Evolutionary conservation across 129 eudicot species (phyloP).

Genomic region (Artemisia annua): DNA sequence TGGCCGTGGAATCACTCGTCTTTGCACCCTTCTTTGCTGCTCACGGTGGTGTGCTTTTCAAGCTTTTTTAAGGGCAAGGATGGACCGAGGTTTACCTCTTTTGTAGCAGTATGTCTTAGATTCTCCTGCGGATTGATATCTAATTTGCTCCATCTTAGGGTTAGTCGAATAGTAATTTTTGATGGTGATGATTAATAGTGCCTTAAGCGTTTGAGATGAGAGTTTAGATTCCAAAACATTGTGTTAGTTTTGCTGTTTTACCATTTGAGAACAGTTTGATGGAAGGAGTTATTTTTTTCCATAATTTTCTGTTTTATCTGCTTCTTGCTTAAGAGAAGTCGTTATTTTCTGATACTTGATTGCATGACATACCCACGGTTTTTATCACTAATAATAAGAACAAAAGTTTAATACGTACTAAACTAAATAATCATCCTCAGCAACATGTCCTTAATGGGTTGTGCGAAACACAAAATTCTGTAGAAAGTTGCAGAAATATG

Average conservation of each 20-base stretch:
- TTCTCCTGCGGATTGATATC: neutral
- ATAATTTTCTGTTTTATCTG: neutral
- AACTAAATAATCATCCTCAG: no score
- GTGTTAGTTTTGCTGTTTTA: slow-evolving; percentile 24
- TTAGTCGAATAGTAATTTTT: slow-evolving; percentile 29
- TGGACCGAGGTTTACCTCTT: slow-evolving; percentile 4
- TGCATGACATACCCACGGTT: neutral
- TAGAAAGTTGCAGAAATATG: no score
- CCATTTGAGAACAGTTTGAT: slow-evolving; percentile 7
- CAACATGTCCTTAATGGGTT: no score
- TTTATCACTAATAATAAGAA: neutral
- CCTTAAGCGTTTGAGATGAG: slow-evolving; percentile 14
- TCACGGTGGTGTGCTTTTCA: slow-evolving; percentile 72
- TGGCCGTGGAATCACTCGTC: slow-evolving; percentile 81
- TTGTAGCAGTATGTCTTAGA: slow-evolving; percentile 28
- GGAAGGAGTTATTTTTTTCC: neutral
- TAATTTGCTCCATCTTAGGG: slow-evolving; percentile 18
- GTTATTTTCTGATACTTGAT: neutral
- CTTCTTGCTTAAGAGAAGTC: neutral
- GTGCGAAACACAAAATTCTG: no score
- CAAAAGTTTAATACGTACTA: no score
- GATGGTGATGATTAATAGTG: slow-evolving; percentile 24
- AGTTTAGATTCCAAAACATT: slow-evolving; percentile 13
- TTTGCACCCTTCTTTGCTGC: slow-evolving; percentile 86
- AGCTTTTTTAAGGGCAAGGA: slow-evolving; percentile 28